Conservation (phyloP, 2,329 filamentous ascomycete species). For the Sclerotinia spermophila region DNA sequence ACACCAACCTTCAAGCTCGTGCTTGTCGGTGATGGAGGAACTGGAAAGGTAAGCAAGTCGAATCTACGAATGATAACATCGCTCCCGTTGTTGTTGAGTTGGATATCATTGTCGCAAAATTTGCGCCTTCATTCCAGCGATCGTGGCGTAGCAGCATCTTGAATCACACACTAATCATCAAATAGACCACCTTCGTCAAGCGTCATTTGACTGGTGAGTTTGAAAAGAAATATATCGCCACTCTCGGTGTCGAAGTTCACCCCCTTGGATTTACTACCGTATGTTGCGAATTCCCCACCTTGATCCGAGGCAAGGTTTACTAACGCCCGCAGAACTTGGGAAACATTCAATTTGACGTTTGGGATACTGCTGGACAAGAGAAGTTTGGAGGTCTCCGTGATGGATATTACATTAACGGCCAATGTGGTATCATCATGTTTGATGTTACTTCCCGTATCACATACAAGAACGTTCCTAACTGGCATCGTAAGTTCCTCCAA, state of each 20-base stretch:
- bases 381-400: conserved; percentile 99
- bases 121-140: conserved; percentile 28
- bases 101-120: conserved; percentile 19
- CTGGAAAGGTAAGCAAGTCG: conserved; percentile 77
- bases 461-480: conserved; percentile 99
- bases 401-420: conserved; percentile 99
- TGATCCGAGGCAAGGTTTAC: neutral
- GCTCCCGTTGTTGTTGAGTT: conserved; percentile 18
- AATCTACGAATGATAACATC: neutral
- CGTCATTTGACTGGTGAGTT: conserved; percentile 99
- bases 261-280: conserved; percentile 97
- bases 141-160: conserved; percentile 25
- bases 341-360: conserved; percentile 97
- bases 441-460: conserved; percentile 99
- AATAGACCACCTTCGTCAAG: conserved; percentile 99
- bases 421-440: conserved; percentile 99
- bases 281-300: conserved; percentile 46
- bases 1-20: conserved; percentile 98
- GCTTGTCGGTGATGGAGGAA: conserved; percentile 98
- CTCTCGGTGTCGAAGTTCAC: conserved; percentile 98
- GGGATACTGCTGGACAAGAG: conserved; percentile 98
- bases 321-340: conserved; percentile 70
- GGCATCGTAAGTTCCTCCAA: conserved; percentile 77
- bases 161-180: conserved; percentile 26
- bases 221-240: conserved; percentile 99